These are phyloP conservation scores for Botrytis cinerea DNA, from an alignment of 2,329 filamentous ascomycete species.

Conservation along the genomic window DNA sequence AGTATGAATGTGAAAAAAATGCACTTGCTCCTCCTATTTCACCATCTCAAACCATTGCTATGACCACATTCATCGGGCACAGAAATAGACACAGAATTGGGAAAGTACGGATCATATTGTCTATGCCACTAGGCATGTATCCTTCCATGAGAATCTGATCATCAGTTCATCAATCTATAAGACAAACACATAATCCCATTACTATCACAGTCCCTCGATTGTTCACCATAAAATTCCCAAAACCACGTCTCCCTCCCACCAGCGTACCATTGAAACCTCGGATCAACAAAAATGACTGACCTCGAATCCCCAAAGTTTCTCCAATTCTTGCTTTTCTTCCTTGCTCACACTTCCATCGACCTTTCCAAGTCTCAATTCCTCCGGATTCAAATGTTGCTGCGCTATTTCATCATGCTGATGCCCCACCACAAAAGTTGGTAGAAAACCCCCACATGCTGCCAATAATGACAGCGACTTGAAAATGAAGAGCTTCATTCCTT, in stretches of 20 bases:
- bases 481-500: neutral
- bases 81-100: neutral
- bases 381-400: neutral
- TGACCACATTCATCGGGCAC: neutral
- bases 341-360: slow-evolving; percentile 40
- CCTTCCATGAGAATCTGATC: too few species aligned
- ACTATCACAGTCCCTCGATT: neutral
- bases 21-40: neutral
- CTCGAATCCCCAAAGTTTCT: slow-evolving; percentile 60
- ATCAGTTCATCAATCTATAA: neutral
- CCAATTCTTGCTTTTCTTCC: slow-evolving; percentile 54
- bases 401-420: neutral
- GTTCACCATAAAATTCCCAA: neutral
- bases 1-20: neutral
- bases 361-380: slow-evolving; percentile 5
- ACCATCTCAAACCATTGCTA: neutral
- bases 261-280: neutral
- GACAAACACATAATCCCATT: neutral
- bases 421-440: slow-evolving; percentile 3
- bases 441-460: neutral
- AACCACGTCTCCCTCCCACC: neutral
- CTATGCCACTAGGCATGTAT: neutral
- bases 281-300: slow-evolving; percentile 40
- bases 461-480: neutral
- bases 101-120: neutral